phyloP scores from a whole-genome alignment of 768 basidiomycete genomes.

The Gymnopilus junonius region DNA sequence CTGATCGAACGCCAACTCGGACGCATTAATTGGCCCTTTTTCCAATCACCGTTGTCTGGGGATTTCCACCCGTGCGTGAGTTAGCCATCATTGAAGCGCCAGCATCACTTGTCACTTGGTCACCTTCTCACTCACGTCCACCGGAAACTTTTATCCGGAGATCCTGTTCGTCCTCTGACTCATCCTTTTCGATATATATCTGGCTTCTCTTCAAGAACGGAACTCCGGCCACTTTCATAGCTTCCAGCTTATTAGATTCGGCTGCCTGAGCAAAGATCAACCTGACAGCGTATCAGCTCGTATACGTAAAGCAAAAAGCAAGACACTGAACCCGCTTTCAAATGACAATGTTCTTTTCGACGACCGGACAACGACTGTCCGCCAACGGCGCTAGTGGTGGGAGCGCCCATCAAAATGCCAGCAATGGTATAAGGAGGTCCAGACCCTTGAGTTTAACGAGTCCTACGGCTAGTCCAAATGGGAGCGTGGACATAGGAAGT shows the following conservation, averaged over 20 bases:
- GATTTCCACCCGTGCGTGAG: background rate
- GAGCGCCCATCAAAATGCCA: background rate
- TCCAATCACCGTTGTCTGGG: background rate
- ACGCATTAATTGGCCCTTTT: background rate
- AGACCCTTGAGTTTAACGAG: background rate
- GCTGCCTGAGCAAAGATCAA: background rate
- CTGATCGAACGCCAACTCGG: background rate
- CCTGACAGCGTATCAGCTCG: background rate
- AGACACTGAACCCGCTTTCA: background rate
- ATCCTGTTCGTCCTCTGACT: constrained; percentile 2
- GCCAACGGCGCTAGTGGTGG: background rate
- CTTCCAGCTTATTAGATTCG: background rate
- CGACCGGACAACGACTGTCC: background rate
- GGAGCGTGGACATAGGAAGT: constrained; percentile 9
- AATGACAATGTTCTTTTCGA: constrained; percentile 2
- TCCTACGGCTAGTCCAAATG: constrained; percentile 4
- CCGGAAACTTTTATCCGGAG: constrained; percentile 3
- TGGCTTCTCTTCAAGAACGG: background rate
- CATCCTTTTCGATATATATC: constrained; percentile 6
- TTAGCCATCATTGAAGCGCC: constrained; percentile 1
- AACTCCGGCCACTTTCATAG: background rate
- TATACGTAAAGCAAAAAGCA: background rate
- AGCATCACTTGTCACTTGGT: constrained; percentile 5
- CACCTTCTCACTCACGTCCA: constrained; percentile 4
- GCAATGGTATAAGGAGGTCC: background rate